Evolutionary conservation across 2,329 filamentous ascomycete species (phyloP), one percentile per base, ranked within the genome.

Genomic region (Paraconiothyrium brasiliense): DNA sequence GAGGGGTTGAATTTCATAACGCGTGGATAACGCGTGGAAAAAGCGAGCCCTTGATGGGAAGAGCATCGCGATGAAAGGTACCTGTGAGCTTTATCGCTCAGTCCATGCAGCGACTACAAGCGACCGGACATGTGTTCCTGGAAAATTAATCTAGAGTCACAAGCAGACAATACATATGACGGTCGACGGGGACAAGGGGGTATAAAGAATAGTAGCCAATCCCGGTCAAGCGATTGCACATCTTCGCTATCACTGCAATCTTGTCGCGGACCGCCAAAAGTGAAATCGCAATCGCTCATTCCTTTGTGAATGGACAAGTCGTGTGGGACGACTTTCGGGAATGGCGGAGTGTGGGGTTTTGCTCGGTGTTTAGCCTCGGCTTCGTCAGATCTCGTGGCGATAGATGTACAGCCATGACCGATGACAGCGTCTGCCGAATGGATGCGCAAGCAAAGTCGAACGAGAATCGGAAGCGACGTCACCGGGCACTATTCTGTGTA

Each of bases 181-280:
- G 61, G 61, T 39, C 60, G 60, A 57, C 59, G 54, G 61, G 62
- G 59, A 64, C 66, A 64, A 46, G 67, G 67, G 62, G 59, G 37
- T 68, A 62, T 67, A 65, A 61, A 24, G 37, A 51, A 46, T 61
- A 57, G 63, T 66, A 62, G 41, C 64, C 62, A 67, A 65, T 69
- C 64, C 65, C 63, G 61, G 60, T 20, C 55, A 49, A 30, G 60
- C 65, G 50, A 67, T 66, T 69, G 46, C 54, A 63, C 35, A 67
- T 70, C 60, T 63, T 61, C 47, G 56, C 49, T 63, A 59, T 43
- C 47, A 51, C 47, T 60, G 62, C 30, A 54, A 41, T 39, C 44
- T 27, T 52, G 43, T 39, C 35, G 47, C 54, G 35, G 30, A 24
- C 5, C 13, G 8, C 32, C 37, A 41, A 57, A n/a, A 14, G 27